Conservation (phyloP, 2,329 filamentous ascomycete genomes). For the Colletotrichum tropicicola region DNA sequence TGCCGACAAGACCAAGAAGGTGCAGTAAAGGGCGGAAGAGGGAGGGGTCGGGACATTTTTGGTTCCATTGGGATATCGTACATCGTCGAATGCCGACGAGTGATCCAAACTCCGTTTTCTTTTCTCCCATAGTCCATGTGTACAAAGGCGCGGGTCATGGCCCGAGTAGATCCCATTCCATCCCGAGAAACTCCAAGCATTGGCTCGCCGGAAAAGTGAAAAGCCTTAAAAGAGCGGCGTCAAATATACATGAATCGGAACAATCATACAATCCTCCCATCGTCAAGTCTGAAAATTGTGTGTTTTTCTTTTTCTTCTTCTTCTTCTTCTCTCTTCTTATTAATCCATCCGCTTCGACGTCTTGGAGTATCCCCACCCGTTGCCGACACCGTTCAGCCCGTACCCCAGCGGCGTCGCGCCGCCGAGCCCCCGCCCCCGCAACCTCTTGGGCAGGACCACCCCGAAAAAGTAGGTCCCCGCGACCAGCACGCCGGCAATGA, state of each 20-base stretch:
- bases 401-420: constrained; percentile 65
- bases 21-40: constrained; percentile 38
- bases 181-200: constrained; percentile 5
- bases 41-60: neutral
- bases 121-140: constrained; percentile 1
- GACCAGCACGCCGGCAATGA: constrained; percentile 62
- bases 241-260: constrained; percentile 24
- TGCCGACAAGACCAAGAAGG: constrained; percentile 48
- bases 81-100: neutral
- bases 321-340: too few species aligned
- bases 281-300: too few species aligned
- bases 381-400: constrained; percentile 60
- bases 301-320: too few species aligned
- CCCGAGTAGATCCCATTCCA: neutral
- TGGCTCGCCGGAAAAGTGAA: neutral
- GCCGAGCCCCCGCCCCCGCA: constrained; percentile 60
- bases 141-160: neutral
- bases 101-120: constrained; percentile 18
- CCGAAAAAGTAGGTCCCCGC: constrained; percentile 70
- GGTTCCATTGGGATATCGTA: constrained; percentile 23
- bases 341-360: constrained; percentile 62
- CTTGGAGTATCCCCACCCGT: constrained; percentile 69
- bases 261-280: constrained; percentile 13
- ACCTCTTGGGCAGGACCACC: constrained; percentile 62
- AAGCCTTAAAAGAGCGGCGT: neutral